A percentile compares a stretch with the other conserved stretches of the same genome.
Conservation (phyloP, 2,329 filamentous ascomycete genomes). For the Aspergillus pseudotamarii region DNA sequence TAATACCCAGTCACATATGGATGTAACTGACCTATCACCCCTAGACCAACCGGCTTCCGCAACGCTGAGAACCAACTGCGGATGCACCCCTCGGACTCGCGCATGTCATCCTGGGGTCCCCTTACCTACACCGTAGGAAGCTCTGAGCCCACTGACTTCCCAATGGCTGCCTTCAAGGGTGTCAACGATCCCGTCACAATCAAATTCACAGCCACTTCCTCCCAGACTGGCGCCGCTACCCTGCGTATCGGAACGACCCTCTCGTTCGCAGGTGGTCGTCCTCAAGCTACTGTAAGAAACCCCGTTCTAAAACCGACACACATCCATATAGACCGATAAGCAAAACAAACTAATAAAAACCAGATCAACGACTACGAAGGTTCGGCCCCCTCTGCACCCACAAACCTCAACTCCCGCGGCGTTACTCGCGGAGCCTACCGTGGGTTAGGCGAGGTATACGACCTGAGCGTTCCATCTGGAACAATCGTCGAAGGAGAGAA, state of each 20-base stretch:
- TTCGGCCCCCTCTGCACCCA: conserved; percentile 56
- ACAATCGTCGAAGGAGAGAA: conserved; percentile 63
- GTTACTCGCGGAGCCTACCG: conserved; percentile 68
- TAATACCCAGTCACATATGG: background rate
- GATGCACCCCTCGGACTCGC: conserved; percentile 68
- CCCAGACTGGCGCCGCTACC: conserved; percentile 57
- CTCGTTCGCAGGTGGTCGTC: conserved; percentile 62
- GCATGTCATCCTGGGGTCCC: conserved; percentile 65
- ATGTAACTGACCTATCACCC: background rate
- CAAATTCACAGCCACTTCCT: conserved; percentile 58
- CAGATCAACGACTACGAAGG: conserved; percentile 59
- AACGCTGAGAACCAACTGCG: conserved; percentile 68
- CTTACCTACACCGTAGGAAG: conserved; percentile 64
- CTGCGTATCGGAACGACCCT: conserved; percentile 68
- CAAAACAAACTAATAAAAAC: conserved; percentile 2
- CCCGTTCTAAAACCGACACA: background rate
- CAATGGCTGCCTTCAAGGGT: conserved; percentile 67
- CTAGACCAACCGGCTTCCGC: conserved; percentile 60
- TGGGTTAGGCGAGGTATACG: conserved; percentile 66
- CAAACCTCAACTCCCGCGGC: conserved; percentile 66
- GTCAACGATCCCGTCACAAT: conserved; percentile 65
- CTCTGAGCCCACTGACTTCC: conserved; percentile 56
- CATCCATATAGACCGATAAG: background rate
- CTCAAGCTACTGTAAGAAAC: conserved; percentile 46
- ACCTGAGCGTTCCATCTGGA: conserved; percentile 61